Conservation (phyloP, 345 rosid genomes). For the rapeseed (Brassica napus) region DNA sequence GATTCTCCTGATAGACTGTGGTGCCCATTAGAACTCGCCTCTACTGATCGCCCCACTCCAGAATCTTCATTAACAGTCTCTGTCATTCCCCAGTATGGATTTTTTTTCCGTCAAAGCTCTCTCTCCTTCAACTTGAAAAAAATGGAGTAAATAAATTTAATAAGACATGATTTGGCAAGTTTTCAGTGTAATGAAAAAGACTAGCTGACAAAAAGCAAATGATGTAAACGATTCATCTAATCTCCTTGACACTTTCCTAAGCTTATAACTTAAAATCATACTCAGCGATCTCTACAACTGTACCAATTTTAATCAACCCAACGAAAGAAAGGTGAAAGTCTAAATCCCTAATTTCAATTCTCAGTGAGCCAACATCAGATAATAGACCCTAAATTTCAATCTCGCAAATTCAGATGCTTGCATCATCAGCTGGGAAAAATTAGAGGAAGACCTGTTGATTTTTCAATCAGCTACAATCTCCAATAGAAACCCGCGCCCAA, state of each 20-base stretch:
- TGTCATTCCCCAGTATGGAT: slow-evolving; percentile 53
- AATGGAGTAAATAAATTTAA: neutral
- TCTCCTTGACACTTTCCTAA: neutral
- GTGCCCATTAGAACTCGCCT: slow-evolving; percentile 61
- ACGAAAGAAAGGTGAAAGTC: neutral
- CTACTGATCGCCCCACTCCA: slow-evolving; percentile 73
- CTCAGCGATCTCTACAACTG: neutral
- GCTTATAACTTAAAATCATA: neutral
- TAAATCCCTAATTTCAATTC: neutral
- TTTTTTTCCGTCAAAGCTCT: neutral
- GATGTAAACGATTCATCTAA: neutral
- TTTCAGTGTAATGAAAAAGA: neutral
- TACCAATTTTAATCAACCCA: neutral
- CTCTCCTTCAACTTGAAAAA: slow-evolving; percentile 5
- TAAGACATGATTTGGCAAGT: neutral
- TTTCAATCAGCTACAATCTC: slow-evolving; percentile 20
- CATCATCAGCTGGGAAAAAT: neutral
- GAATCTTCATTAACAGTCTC: slow-evolving; percentile 65
- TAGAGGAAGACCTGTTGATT: slow-evolving; percentile 1
- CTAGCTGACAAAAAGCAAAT: neutral
- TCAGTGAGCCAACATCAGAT: neutral
- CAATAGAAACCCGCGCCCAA: neutral
- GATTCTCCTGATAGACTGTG: slow-evolving; percentile 64
- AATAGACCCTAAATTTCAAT: neutral
- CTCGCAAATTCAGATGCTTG: no score